These are phyloP conservation scores for Myxozyma melibiosi DNA, from an alignment of 805 yeast species.

Conservation along the genomic window DNA sequence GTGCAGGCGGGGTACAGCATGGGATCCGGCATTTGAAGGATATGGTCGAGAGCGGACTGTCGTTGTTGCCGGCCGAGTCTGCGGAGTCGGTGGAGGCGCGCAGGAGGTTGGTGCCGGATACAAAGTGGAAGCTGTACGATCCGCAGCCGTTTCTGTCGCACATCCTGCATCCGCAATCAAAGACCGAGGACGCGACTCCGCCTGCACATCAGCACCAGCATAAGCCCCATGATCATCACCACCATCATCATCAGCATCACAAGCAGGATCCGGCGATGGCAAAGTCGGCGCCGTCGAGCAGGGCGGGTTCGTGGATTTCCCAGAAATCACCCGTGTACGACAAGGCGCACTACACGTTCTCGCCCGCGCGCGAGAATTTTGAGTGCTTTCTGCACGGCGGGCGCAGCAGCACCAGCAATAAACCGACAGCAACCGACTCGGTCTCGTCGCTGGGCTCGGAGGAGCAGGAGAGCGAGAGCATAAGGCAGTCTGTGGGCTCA, in stretches of 20 bases:
- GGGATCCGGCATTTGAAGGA: conserved; percentile 8
- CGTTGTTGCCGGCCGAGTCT: not conserved
- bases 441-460: conserved; percentile 4
- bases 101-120: conserved; percentile 10
- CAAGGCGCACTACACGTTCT: conserved; percentile 26
- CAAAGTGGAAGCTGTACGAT: conserved; percentile 25
- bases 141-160: conserved; percentile 30
- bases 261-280: not conserved
- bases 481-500: not conserved
- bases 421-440: not conserved
- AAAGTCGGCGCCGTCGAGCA: not conserved
- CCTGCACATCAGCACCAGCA: not conserved
- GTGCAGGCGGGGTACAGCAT: not conserved
- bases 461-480: not conserved
- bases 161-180: conserved; percentile 10
- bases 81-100: not conserved
- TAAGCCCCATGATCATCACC: not conserved
- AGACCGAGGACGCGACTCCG: not conserved
- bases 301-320: not conserved
- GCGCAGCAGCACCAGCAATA: not conserved
- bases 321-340: conserved; percentile 18
- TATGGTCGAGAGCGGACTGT: not conserved
- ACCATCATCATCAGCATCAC: conserved; percentile 6
- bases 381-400: conserved; percentile 7
- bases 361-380: conserved; percentile 20